Evolutionary conservation across 2,329 filamentous ascomycete genomes (phyloP).

Genomic region (Rachicladosporium sp.): DNA sequence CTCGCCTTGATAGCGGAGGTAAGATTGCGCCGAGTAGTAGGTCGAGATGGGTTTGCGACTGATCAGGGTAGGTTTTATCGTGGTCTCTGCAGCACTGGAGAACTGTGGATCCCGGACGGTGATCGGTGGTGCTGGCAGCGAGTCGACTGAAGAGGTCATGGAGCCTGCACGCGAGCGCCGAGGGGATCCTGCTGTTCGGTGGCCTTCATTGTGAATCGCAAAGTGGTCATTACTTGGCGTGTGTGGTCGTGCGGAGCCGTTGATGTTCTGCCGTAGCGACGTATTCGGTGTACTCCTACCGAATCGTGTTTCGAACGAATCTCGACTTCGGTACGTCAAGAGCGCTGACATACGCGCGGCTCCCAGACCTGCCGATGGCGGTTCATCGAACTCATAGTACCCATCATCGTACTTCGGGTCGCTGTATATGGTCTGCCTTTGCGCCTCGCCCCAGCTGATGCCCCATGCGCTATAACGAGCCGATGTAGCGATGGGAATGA

Average conservation of each 20-base stretch:
- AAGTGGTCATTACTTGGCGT: constrained; percentile 35
- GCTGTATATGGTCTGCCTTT: constrained; percentile 88
- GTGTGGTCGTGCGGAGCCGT: constrained; percentile 42
- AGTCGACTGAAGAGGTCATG: constrained; percentile 12
- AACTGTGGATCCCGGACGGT: constrained; percentile 35
- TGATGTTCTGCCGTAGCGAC: constrained; percentile 70
- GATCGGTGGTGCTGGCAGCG: constrained; percentile 11
- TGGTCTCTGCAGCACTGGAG: constrained; percentile 27
- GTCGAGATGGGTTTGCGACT: constrained; percentile 41
- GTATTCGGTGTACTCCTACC: constrained; percentile 85
- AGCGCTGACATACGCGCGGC: constrained; percentile 95
- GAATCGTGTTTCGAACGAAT: constrained; percentile 93
- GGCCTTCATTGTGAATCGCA: constrained; percentile 41
- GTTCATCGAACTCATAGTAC: constrained; percentile 81
- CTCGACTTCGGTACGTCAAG: constrained; percentile 87
- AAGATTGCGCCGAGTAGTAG: constrained; percentile 98
- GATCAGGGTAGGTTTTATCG: constrained; percentile 15
- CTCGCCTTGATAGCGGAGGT: constrained; percentile 86
- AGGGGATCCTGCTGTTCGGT: constrained; percentile 35
- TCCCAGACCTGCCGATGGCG: constrained; percentile 73
- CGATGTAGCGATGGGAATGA: constrained; percentile 76
- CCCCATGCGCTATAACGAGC: constrained; percentile 79
- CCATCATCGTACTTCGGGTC: constrained; percentile 98
- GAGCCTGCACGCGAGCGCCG: constrained; percentile 27
- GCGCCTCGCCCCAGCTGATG: constrained; percentile 82